Evolutionary conservation across 1,284 basidiomycete genomes (phyloP), one percentile per base, ranked within the genome.

Genomic region (Cerioporus squamosus): DNA sequence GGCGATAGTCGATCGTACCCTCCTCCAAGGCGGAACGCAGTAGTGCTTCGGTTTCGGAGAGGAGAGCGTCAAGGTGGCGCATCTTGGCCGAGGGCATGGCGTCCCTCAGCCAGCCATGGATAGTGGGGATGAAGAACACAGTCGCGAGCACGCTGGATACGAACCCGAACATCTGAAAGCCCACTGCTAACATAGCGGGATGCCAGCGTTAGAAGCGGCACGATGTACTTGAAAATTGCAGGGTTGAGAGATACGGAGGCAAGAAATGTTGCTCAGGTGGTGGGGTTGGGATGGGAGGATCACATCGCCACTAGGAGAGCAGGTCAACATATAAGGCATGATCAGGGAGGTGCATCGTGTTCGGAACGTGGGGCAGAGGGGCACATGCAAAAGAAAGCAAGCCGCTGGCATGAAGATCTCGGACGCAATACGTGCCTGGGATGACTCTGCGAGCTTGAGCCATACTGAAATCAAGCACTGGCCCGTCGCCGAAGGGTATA

Each of bases 321-420:
- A 15, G 20, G 44, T 24, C 18, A 15, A 45, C 22, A 45, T n/a
- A n/a, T n/a, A 45, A 45, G 8, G 22, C 23, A n/a, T 24, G 5
- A 18, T n/a, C 44, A 46, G n/a, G 45, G n/a, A 33, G 17, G 10
- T 47, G 46, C 46, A 47, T 47, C 46, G 46, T 47, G 46, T 33
- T 2, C 9, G 29, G 29, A 33, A 31, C 45, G 45, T 31, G 46
- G 46, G 12, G 29, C n/a, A 17, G 15, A 17, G 33, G 33, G 14
- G 33, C 33, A 36, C 18, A 36, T 18, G 33, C 18, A 47, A 24
- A 17, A 18, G 45, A 5, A 29, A 46, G 14, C 45, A 47, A 17
- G n/a, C 12, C 8, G 29, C 6, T 47, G 24, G 24, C n/a, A 14
- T 22, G n/a, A 46, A 15, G 14, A 36, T 36, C 33, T 36, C 33